Conservation (phyloP, 1,284 basidiomycete genomes). For the Trametes pubescens region DNA sequence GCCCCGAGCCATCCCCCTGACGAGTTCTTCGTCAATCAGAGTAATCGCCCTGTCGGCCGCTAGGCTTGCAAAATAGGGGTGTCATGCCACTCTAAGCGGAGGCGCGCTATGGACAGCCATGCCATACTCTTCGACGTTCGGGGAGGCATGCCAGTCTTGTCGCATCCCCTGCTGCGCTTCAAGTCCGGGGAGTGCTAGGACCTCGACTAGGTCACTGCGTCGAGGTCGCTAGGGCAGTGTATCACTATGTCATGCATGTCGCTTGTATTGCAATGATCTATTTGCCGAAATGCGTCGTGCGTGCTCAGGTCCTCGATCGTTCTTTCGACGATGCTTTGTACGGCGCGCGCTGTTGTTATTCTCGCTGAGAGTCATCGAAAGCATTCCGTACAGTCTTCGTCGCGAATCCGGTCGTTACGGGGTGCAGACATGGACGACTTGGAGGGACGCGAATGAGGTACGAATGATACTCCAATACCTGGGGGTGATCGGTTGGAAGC, state of each 20-base stretch:
- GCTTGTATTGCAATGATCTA: conserved; percentile 35
- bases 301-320: neutral
- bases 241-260: conserved; percentile 34
- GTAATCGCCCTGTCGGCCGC: conserved; percentile 44
- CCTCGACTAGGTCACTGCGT: conserved; percentile 33
- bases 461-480: no score
- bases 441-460: no score
- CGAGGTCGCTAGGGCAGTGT: conserved; percentile 35
- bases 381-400: no score
- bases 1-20: neutral
- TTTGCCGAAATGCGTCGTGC: conserved; percentile 18
- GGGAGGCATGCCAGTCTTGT: conserved; percentile 31
- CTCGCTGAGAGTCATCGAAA: no score
- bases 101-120: conserved; percentile 27
- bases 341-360: no score
- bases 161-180: conserved; percentile 38
- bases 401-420: no score
- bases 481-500: no score
- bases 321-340: no score
- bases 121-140: conserved; percentile 30
- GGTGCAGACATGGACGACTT: no score
- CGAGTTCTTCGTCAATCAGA: conserved; percentile 35
- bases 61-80: conserved; percentile 41
- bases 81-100: conserved; percentile 34
- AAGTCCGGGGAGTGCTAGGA: conserved; percentile 31